Evolutionary conservation across 1,284 basidiomycete species (phyloP), one percentile per base, ranked within the genome.

Genomic region (Ceratobasidium sp.): DNA sequence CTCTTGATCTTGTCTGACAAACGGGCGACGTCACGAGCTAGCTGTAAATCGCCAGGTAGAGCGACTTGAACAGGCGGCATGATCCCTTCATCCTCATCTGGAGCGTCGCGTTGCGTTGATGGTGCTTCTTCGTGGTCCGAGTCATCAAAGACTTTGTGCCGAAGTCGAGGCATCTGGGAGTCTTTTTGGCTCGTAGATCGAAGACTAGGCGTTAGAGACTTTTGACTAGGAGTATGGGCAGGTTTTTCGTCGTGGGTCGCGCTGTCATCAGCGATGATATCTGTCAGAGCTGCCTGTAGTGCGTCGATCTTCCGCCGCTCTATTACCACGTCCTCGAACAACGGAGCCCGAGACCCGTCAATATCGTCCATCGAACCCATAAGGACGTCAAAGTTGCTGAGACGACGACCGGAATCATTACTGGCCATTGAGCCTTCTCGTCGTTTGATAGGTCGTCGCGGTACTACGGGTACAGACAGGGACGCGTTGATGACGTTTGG

Each of bases 211-310:
- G 55, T 36, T 6, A 61, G 57, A 1, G 60, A 53, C 28, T 62
- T 62, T 46, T 34, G 45, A 26, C 45, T 36, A 4, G 48, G 46
- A n/a, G 55, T 52, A 16, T 53, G 48, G 14, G 52, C 2, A 6
- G 46, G 58, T 18, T 45, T 48, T 26, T 59, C 57, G 28, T 62
- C 57, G n/a, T 69, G 45, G 0, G 57, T 60, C 14, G 55, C 69
- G 14, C 55, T 86, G 78, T 96, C 94, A 34, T 90, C 83, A 1
- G 93, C 92, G 77, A 98, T 96, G 79, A 98, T 97, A 78, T 95
- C 93, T 18, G 92, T 96, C 73, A 98, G 83, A 0, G 96, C 96
- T 3, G 94, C 93, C 77, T 96, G 94, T 26, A 98, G 95, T 2
- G 94, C 95, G 76, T 95, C 93, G 87, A 97, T 96, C 69, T 71